Percentiles rank a stretch among this genome's conserved stretches.
These are phyloP conservation scores for Aaosphaeria pasadenensis DNA, from an alignment of 2,329 filamentous ascomycete genomes.

Conservation along the genomic window DNA sequence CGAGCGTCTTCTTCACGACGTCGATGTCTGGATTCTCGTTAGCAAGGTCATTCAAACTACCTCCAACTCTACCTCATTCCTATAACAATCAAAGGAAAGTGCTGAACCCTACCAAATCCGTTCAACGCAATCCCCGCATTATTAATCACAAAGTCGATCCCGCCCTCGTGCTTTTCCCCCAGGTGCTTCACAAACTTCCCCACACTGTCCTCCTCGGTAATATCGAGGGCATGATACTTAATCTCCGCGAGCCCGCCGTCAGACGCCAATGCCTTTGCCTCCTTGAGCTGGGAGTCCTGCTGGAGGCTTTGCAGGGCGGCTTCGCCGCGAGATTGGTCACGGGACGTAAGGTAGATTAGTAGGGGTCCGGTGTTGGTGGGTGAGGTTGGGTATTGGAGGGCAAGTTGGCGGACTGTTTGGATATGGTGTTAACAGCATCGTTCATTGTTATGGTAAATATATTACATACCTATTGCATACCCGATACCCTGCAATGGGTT, in stretches of 20 bases:
- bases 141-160: slow-evolving; percentile 54
- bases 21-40: slow-evolving; percentile 32
- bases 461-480: slow-evolving; percentile 41
- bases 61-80: too few species aligned
- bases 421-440: neutral
- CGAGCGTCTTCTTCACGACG: slow-evolving; percentile 49
- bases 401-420: slow-evolving; percentile 49
- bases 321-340: slow-evolving; percentile 47
- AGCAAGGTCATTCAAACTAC: neutral
- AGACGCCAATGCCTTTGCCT: slow-evolving; percentile 44
- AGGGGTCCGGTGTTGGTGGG: slow-evolving; percentile 46
- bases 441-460: neutral
- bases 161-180: slow-evolving; percentile 45
- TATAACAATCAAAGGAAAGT: neutral
- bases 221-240: slow-evolving; percentile 48
- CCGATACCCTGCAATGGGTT: slow-evolving; percentile 39
- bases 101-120: slow-evolving; percentile 38
- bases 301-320: slow-evolving; percentile 45
- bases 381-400: slow-evolving; percentile 52
- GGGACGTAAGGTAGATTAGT: slow-evolving; percentile 54
- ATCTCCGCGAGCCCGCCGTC: slow-evolving; percentile 43
- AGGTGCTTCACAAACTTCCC: slow-evolving; percentile 41
- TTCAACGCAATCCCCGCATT: slow-evolving; percentile 51
- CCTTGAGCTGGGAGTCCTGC: slow-evolving; percentile 44
- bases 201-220: slow-evolving; percentile 46